Evolutionary conservation across 2,329 filamentous ascomycete species (phyloP).

Genomic region (Colletotrichum liaoningense): DNA sequence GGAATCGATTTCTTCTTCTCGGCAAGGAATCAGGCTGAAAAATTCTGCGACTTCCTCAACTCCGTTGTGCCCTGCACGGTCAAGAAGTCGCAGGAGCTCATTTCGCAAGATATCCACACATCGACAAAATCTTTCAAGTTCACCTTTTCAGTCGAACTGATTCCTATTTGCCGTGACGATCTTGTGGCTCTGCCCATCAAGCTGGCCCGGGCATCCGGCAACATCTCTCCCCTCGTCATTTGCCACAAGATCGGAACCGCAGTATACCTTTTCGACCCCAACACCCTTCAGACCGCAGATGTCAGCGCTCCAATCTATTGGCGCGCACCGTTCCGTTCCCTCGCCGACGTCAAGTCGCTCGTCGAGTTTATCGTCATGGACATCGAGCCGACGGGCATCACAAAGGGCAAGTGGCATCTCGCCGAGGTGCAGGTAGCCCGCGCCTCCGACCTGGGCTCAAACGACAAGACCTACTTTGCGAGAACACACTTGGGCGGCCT

Average conservation of each 20-base stretch:
- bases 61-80: slow-evolving; percentile 82
- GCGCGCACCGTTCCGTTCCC: slow-evolving; percentile 85
- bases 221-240: slow-evolving; percentile 86
- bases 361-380: slow-evolving; percentile 96
- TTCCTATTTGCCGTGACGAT: slow-evolving; percentile 98
- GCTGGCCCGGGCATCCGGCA: slow-evolving; percentile 86
- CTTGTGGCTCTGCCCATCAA: slow-evolving; percentile 93
- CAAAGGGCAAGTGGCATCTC: slow-evolving; percentile 84
- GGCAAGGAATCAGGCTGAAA: slow-evolving; percentile 89
- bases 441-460: slow-evolving; percentile 86
- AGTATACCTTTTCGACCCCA: slow-evolving; percentile 89
- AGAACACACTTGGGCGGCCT: slow-evolving; percentile 90
- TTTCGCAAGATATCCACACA: slow-evolving; percentile 93
- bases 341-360: slow-evolving; percentile 86
- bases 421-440: slow-evolving; percentile 90
- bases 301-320: slow-evolving; percentile 87
- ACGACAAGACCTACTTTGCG: slow-evolving; percentile 89
- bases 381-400: slow-evolving; percentile 81
- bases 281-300: slow-evolving; percentile 91
- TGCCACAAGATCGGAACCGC: slow-evolving; percentile 88
- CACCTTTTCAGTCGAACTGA: slow-evolving; percentile 86
- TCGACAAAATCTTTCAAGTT: slow-evolving; percentile 95
- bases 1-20: slow-evolving; percentile 97
- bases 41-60: slow-evolving; percentile 89
- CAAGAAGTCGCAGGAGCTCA: slow-evolving; percentile 86